phyloP scores from a whole-genome alignment of 1,284 basidiomycete genomes.

The Sporisorium reilianum region DNA sequence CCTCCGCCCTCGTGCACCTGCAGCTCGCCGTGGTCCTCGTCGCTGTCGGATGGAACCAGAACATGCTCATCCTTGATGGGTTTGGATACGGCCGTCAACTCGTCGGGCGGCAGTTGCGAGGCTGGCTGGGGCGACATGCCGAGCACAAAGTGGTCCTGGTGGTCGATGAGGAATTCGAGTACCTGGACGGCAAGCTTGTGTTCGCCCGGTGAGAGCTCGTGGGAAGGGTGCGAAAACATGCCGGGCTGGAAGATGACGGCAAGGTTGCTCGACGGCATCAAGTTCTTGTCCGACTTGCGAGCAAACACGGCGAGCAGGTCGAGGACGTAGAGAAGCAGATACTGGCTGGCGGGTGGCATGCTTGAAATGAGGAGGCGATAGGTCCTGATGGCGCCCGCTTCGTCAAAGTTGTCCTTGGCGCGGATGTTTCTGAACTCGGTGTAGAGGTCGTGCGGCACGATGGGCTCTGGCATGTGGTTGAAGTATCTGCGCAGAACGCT shows the following conservation, averaged over 20 bases:
- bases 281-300: constrained; percentile 87
- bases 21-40: constrained; percentile 66
- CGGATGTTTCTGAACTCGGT: constrained; percentile 85
- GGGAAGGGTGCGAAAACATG: constrained; percentile 82
- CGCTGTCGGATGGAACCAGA: constrained; percentile 65
- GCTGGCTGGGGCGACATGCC: constrained; percentile 61
- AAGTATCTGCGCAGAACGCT: constrained; percentile 95
- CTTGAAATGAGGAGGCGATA: constrained; percentile 87
- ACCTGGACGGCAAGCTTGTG: constrained; percentile 89
- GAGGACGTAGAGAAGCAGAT: constrained; percentile 93
- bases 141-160: constrained; percentile 67
- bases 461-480: constrained; percentile 94
- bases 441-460: constrained; percentile 89
- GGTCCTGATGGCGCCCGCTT: constrained; percentile 56
- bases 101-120: constrained; percentile 49
- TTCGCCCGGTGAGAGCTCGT: constrained; percentile 74
- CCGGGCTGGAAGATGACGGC: constrained; percentile 69
- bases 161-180: constrained; percentile 89
- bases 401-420: constrained; percentile 55
- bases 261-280: constrained; percentile 88
- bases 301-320: constrained; percentile 95
- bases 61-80: constrained; percentile 38
- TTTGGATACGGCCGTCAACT: constrained; percentile 61
- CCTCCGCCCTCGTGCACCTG: constrained; percentile 67
- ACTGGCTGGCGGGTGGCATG: constrained; percentile 89